Percentiles rank a stretch among this genome's conserved stretches.
phyloP scores from a whole-genome alignment of 495 filamentous ascomycete genomes.

The Talaromyces adpressus region DNA sequence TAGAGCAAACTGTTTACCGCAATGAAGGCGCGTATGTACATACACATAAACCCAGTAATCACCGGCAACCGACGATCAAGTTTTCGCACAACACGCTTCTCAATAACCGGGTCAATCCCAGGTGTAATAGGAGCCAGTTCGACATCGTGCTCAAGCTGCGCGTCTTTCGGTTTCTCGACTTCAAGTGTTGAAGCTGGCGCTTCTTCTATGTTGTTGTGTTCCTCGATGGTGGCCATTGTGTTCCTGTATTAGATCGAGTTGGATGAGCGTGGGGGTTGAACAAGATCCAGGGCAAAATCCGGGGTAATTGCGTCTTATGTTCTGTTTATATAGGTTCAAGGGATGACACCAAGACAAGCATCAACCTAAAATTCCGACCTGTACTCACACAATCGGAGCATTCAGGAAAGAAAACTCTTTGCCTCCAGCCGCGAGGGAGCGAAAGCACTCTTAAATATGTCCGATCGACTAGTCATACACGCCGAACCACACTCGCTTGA shows the following conservation, averaged over 20 bases:
- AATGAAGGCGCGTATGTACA: slow-evolving; percentile 8
- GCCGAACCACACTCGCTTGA: background rate
- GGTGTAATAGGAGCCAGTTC: slow-evolving; percentile 1
- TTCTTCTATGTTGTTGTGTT: background rate
- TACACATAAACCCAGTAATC: slow-evolving; percentile 48
- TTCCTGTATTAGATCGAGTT: no score
- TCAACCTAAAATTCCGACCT: background rate
- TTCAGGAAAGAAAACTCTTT: background rate
- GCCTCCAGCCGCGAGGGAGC: background rate
- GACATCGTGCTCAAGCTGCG: slow-evolving; percentile 1
- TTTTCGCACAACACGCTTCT: slow-evolving; percentile 52
- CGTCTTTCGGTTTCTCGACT: background rate
- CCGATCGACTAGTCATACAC: background rate
- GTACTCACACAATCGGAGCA: background rate
- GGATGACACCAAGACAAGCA: background rate
- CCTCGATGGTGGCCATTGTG: background rate
- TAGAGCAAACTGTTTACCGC: background rate
- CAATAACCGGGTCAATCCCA: slow-evolving; percentile 43
- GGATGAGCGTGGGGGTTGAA: background rate
- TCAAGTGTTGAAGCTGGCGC: background rate
- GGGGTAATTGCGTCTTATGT: background rate
- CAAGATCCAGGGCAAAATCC: background rate
- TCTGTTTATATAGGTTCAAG: background rate
- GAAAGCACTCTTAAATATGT: background rate
- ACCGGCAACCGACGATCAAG: slow-evolving; percentile 47